Conservation (phyloP, 805 yeast species). For the Kodamaea kaohsiungensis region DNA sequence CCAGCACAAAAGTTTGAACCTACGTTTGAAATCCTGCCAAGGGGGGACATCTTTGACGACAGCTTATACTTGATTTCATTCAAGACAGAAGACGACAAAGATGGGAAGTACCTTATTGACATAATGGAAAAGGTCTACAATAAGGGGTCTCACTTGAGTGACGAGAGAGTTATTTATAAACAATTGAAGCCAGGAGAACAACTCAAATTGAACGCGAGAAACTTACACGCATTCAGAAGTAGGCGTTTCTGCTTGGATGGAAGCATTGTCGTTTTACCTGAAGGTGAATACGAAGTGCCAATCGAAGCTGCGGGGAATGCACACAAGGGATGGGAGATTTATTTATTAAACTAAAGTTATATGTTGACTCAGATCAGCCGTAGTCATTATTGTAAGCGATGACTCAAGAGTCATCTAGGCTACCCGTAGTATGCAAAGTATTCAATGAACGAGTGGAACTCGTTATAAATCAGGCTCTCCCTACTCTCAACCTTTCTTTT, state of each 20-base stretch:
- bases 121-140: slow-evolving; percentile 60
- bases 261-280: slow-evolving; percentile 32
- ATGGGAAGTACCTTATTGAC: slow-evolving; percentile 43
- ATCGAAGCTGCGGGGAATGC: slow-evolving; percentile 20
- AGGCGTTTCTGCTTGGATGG: slow-evolving; percentile 73
- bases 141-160: slow-evolving; percentile 53
- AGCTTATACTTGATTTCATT: slow-evolving; percentile 51
- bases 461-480: background rate
- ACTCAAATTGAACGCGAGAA: slow-evolving; percentile 17
- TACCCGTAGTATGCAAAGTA: background rate
- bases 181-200: slow-evolving; percentile 27
- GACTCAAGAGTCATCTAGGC: no score
- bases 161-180: slow-evolving; percentile 50
- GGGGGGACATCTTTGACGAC: slow-evolving; percentile 45
- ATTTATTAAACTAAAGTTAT: slow-evolving; percentile 2
- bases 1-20: slow-evolving; percentile 59
- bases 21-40: slow-evolving; percentile 63
- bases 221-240: slow-evolving; percentile 18
- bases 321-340: slow-evolving; percentile 21
- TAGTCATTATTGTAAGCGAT: no score
- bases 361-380: no score
- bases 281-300: slow-evolving; percentile 10
- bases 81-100: slow-evolving; percentile 28
- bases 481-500: background rate
- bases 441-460: background rate